phyloP scores from a whole-genome alignment of 352 stramenopile genomes.

The Pythium phragmitis region DNA sequence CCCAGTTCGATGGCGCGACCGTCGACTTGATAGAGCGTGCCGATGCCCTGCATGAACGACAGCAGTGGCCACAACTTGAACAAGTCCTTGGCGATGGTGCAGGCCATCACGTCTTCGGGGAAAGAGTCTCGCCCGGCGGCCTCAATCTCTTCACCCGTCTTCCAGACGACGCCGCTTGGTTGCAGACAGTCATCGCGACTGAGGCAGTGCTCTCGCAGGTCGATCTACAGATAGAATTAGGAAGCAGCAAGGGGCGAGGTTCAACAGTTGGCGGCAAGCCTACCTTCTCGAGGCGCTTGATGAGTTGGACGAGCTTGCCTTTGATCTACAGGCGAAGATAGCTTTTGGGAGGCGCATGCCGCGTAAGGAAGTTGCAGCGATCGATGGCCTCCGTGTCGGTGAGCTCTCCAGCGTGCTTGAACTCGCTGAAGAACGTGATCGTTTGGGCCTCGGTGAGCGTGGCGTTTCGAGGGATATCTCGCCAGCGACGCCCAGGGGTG shows the following conservation, averaged over 20 bases:
- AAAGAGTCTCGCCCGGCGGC: slow-evolving; percentile 30
- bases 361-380: slow-evolving; percentile 31
- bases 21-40: slow-evolving; percentile 33
- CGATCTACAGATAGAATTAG: slow-evolving; percentile 26
- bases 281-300: slow-evolving; percentile 34
- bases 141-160: slow-evolving; percentile 33
- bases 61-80: slow-evolving; percentile 34
- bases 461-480: slow-evolving; percentile 33
- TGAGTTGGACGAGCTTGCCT: slow-evolving; percentile 32
- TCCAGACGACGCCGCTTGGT: slow-evolving; percentile 32
- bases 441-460: slow-evolving; percentile 29
- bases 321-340: slow-evolving; percentile 30
- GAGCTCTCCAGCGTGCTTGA: slow-evolving; percentile 28
- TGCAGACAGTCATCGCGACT: slow-evolving; percentile 37
- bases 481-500: slow-evolving; percentile 22
- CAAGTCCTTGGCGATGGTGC: slow-evolving; percentile 32
- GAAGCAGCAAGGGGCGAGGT: slow-evolving; percentile 18
- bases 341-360: slow-evolving; percentile 28
- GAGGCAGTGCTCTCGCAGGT: slow-evolving; percentile 31
- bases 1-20: slow-evolving; percentile 30
- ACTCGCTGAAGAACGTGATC: slow-evolving; percentile 35
- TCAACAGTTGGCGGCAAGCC: slow-evolving; percentile 14
- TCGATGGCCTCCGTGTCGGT: slow-evolving; percentile 30
- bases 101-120: slow-evolving; percentile 32
- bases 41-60: slow-evolving; percentile 35